Evolutionary conservation across 345 rosid genomes (phyloP), one percentile per base, ranked within the genome.

Genomic region (Pugionium dolabratum): DNA sequence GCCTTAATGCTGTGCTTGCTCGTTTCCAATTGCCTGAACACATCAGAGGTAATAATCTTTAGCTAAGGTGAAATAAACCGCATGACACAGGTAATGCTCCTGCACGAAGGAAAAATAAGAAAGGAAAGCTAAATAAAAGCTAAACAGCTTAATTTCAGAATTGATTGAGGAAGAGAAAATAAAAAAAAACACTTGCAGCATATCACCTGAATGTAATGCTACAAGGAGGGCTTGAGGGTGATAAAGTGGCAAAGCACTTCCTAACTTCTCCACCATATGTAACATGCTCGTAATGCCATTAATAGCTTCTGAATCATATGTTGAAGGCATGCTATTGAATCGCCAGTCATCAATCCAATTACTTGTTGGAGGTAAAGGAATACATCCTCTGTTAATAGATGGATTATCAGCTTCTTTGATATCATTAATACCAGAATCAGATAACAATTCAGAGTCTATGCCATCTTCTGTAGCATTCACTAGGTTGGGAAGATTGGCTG

Each of bases 21-120:
- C 95, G 91, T 74, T 83, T 89, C 96, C 96, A 87, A 65, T 83
- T 83, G 52, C 98, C 98, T 92, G 75, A 75, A 79, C 71, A 85
- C 72, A 82, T 79, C 73, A 66, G 75, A 79, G 70, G 60, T 76
- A 51, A 70, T 49, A 78, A 57, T 66, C 63, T 77, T 75, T 71
- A 74, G 76, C 68, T 48, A 63, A 54, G 60, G 66, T 59, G 68
- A 70, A 36, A 76, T 69, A 55, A 75, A 70, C 55, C 62, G 36
- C 67, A 46, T 43, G 69, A 75, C 51, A 46, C 58, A 76, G 54
- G 47, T 32, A 53, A 54, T 31, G 73, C 58, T 43, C 64, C 47
- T 73, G 77, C 77, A 73, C 52, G 63, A 61, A 61, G 73, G 69
- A 67, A 73, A 73, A 54, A 60, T 73, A 73, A 67, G 66, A 73